Evolutionary conservation across 495 filamentous ascomycete genomes (phyloP), one percentile per base, ranked within the genome.

Genomic region (Lasiosphaeria miniovina): DNA sequence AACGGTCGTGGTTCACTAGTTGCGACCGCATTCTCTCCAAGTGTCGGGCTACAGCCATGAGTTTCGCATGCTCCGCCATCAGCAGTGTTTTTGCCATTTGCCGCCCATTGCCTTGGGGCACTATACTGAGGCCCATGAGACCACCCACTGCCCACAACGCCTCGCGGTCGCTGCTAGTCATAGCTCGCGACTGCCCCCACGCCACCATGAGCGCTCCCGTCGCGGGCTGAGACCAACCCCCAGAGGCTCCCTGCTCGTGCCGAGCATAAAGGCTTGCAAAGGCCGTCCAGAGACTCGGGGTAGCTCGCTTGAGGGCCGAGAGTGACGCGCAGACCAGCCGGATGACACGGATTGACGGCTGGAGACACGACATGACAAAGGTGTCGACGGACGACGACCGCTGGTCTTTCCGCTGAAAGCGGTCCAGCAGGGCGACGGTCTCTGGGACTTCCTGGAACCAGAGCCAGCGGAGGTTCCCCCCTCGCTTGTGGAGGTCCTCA

Each of bases 361-460:
- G 52, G 36, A 43, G 50, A 35, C 15, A 35, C 9, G 61, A 63
- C 14, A 56, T 33, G 43, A 63, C 6, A 41, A 59, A 56, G 5
- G 17, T n/a, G 4, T 60, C 34, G 7, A 52, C 14, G 15, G 54
- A 33, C 0, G 52, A 52, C 1, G 32, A 49, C 0, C 17, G 31
- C 24, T n/a, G 15, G 33, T 60, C 17, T 35, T 33, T 38, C 6
- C 24, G 2, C 36, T 60, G 36, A 3, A 65, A 43, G 17, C 56
- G 34, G 14, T 62, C 57, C 11, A 65, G 57, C 17, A 65, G 34
- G 0, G 43, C 49, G 6, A 17, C 10, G 5, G 49, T 51, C 1
- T 58, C 54, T 11, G 55, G 50, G 12, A 60, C 24, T n/a, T 62
- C 56, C 43, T 65, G 56, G 12, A 65, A 54, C 46, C 54, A 65